These are phyloP conservation scores for Carex pumila DNA, from an alignment of 176 grass and related monocot genomes.

Conservation along the genomic window DNA sequence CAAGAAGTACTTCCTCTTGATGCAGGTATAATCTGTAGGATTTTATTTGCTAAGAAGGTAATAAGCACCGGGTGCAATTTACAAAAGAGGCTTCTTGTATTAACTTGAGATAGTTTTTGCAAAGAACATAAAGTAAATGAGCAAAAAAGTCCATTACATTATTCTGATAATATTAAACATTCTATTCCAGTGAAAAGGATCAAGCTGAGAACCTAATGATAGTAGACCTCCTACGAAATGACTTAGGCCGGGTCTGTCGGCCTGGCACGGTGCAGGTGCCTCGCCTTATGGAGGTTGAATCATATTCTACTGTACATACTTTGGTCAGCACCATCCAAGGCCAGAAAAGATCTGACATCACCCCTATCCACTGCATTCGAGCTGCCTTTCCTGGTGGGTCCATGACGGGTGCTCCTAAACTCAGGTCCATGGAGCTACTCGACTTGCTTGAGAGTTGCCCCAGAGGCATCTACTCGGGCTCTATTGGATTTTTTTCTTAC, in stretches of 20 bases:
- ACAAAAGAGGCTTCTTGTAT: background rate
- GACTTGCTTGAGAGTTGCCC: slow-evolving; percentile 67
- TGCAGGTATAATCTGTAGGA: background rate
- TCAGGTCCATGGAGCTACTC: slow-evolving; percentile 90
- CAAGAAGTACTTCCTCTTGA: background rate
- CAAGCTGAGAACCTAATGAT: slow-evolving; percentile 99
- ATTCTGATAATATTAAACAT: slow-evolving; percentile 14
- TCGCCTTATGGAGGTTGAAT: slow-evolving; percentile 80
- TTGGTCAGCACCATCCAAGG: slow-evolving; percentile 79
- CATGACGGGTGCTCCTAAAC: slow-evolving; percentile 92
- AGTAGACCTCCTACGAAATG: slow-evolving; percentile 91
- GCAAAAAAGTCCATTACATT: background rate
- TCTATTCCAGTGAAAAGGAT: slow-evolving; percentile 70
- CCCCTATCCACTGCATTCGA: slow-evolving; percentile 60
- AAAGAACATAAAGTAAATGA: background rate
- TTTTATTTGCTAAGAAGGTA: background rate
- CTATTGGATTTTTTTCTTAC: slow-evolving; percentile 83
- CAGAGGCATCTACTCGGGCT: slow-evolving; percentile 92
- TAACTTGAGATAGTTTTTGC: background rate
- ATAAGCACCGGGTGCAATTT: background rate
- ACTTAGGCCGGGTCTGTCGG: slow-evolving; percentile 66
- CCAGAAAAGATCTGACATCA: slow-evolving; percentile 42
- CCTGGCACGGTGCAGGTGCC: slow-evolving; percentile 72
- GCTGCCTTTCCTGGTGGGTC: slow-evolving; percentile 91
- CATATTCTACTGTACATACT: slow-evolving; percentile 85